phyloP scores from a whole-genome alignment of 306 rosid species.

The Rubus idaeus region DNA sequence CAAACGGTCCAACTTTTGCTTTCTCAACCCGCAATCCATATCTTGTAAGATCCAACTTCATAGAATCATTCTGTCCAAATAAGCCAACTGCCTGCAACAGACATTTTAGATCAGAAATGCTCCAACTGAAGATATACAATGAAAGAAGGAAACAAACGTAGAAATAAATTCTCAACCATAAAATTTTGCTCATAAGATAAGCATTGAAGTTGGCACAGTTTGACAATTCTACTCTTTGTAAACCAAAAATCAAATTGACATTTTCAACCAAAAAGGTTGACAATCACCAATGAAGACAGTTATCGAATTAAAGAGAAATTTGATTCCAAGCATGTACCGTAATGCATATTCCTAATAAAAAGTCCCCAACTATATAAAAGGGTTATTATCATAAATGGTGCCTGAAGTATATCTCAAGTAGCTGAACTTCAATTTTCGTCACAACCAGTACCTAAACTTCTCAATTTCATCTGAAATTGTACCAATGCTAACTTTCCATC shows the following conservation, averaged over 20 bases:
- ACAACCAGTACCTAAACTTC: too few species aligned
- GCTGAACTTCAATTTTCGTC: too few species aligned
- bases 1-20: slow-evolving; percentile 97
- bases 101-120: slow-evolving; percentile 20
- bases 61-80: slow-evolving; percentile 55
- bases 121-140: slow-evolving; percentile 1
- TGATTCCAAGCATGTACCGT: neutral
- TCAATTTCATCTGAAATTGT: too few species aligned
- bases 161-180: neutral
- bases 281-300: neutral
- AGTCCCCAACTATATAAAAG: too few species aligned
- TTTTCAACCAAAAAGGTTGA: neutral
- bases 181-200: neutral
- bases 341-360: neutral
- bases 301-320: neutral
- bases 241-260: neutral
- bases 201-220: too few species aligned
- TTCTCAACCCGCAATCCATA: slow-evolving; percentile 59
- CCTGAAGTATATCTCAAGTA: too few species aligned
- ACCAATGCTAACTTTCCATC: too few species aligned
- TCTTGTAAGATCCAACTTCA: slow-evolving; percentile 73
- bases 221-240: neutral
- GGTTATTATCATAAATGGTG: too few species aligned
- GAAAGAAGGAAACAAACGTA: neutral
- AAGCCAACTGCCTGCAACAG: slow-evolving; percentile 70